Base-by-base conservation (phyloP, 2,329 filamentous ascomycete genomes). In the Bimuria novae-zelandiae region DNA sequence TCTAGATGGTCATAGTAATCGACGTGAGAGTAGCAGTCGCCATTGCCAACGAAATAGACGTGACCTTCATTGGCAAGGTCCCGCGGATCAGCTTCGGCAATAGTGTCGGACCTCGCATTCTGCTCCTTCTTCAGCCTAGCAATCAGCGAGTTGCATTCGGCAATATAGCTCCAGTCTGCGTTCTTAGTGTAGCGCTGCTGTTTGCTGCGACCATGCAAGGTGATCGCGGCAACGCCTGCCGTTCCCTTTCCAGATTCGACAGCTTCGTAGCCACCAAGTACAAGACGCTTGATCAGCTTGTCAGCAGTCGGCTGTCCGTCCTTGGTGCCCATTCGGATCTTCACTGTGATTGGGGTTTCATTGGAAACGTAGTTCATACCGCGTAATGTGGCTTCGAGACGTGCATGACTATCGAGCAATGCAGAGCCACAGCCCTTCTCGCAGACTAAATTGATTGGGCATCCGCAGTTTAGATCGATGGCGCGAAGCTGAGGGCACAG, bases 101-200 rank as follows among this genome's bases (percentile, higher is more conserved):
- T 79, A 0, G 94, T 99, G 73, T 99, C 94, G 5, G 84, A 81
- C 14, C 89, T 72, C 3, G 77, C 77, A 57, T 86, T 84, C 50
- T 82, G 83, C 70, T 89, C 82, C 53, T 84, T 78, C 69, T 92
- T 92, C 67, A 96, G 87, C 4, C 84, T 81, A 73, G 90, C 88
- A 76, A 99, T 88, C 51, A 97, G 82, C 5, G 88, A 86, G 2
- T 93, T 88, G 65, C 91, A 96, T 69, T 96, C 89, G 48, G 89
- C 86, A 61, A 99, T 97, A 75, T 97, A 99, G 39, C 81, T 79
- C 94, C 94, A 99, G 74, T 99, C 90, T n/a, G 94, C 94, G 61
- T 82, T 86, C 67, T 87, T 89, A 3, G 91, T 94, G 77, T 99
- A 99, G 54, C 94, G 86, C 77, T 97, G 93, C 77, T 97, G 92